phyloP scores from a whole-genome alignment of 2,329 filamentous ascomycete species.

The Colletotrichum karsti region DNA sequence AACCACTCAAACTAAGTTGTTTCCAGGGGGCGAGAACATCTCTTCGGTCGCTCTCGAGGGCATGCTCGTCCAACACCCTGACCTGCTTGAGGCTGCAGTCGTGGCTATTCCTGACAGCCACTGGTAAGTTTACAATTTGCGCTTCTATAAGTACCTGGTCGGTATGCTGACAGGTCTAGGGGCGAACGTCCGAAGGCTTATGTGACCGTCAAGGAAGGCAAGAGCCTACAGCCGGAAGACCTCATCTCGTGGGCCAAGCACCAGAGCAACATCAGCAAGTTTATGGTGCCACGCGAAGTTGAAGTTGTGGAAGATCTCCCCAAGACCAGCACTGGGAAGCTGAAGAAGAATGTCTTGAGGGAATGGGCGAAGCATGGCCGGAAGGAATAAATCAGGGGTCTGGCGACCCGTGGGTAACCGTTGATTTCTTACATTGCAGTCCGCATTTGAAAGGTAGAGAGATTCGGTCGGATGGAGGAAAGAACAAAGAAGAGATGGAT shows the following conservation, averaged over 20 bases:
- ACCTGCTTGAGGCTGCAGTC: constrained; percentile 90
- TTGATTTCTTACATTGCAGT: neutral
- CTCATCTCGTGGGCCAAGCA: constrained; percentile 89
- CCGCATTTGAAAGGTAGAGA: neutral
- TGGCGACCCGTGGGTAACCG: neutral
- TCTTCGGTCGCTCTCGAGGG: constrained; percentile 91
- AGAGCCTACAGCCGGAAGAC: constrained; percentile 67
- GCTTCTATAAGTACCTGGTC: neutral
- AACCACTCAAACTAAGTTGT: neutral
- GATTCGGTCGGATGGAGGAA: neutral
- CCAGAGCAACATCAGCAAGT: constrained; percentile 82
- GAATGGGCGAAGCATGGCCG: constrained; percentile 75
- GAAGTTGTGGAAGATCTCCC: constrained; percentile 89
- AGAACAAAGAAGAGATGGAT: neutral
- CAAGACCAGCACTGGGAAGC: constrained; percentile 97
- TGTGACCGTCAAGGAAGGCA: constrained; percentile 80
- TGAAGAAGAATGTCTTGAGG: constrained; percentile 92
- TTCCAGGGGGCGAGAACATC: constrained; percentile 90
- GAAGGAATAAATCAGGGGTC: neutral
- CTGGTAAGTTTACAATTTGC: constrained; percentile 60
- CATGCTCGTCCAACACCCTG: constrained; percentile 87
- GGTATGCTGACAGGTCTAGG: neutral
- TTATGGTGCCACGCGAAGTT: constrained; percentile 81
- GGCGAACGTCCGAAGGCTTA: constrained; percentile 97
- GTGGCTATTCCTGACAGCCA: constrained; percentile 87